phyloP scores from a whole-genome alignment of 2,329 filamentous ascomycete species.

The Triangularia setosa region DNA sequence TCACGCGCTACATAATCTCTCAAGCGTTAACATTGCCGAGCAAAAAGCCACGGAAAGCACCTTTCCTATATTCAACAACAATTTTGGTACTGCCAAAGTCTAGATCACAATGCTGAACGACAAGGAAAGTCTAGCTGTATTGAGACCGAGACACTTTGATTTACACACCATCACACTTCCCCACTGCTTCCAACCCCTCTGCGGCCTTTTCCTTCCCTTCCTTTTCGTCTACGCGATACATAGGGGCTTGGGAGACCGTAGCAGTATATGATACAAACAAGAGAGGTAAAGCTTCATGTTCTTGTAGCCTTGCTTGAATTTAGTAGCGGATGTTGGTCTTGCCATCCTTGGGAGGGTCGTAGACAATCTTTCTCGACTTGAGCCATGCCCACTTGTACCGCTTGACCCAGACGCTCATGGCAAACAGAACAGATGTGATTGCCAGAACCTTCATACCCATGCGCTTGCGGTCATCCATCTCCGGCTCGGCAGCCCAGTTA shows the following conservation, averaged over 20 bases:
- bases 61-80: neutral
- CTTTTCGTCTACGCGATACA: constrained; percentile 26
- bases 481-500: constrained; percentile 98
- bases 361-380: constrained; percentile 92
- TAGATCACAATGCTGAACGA: constrained; percentile 9
- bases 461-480: constrained; percentile 99
- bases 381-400: constrained; percentile 98
- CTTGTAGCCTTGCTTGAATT: constrained; percentile 23
- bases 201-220: constrained; percentile 27
- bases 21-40: neutral
- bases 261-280: constrained; percentile 34
- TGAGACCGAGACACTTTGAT: constrained; percentile 46
- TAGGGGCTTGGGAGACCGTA: constrained; percentile 30
- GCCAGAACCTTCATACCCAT: constrained; percentile 97
- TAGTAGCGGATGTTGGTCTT: constrained; percentile 48
- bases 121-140: constrained; percentile 32
- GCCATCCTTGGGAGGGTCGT: constrained; percentile 67
- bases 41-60: neutral
- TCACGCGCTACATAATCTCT: neutral
- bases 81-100: neutral
- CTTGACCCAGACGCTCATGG: constrained; percentile 95
- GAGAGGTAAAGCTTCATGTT: constrained; percentile 33
- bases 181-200: constrained; percentile 23
- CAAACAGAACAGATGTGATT: constrained; percentile 73
- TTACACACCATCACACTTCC: constrained; percentile 43